phyloP scores from a whole-genome alignment of 192 early-diverging fungal genomes.

The Anaeromyces robustus region DNA sequence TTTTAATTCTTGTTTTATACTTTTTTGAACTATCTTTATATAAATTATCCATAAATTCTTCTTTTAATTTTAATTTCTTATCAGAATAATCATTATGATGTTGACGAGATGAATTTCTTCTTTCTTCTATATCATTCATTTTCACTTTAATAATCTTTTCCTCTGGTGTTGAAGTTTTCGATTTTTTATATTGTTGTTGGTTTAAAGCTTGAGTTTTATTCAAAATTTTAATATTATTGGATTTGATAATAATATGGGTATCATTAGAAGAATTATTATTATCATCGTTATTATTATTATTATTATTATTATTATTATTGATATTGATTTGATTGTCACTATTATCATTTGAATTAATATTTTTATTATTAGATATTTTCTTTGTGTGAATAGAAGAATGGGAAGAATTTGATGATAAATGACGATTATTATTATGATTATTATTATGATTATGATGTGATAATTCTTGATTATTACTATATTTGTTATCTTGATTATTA shows the following conservation, averaged over 20 bases:
- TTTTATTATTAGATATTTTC: too few relatives aligned
- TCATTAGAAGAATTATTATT: background rate
- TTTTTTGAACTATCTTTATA: too few relatives aligned
- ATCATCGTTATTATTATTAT: background rate
- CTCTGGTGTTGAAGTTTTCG: background rate
- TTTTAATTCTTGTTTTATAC: too few relatives aligned
- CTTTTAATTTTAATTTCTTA: background rate
- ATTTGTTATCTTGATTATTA: background rate
- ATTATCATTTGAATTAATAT: too few relatives aligned
- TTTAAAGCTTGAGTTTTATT: background rate
- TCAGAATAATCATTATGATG: background rate
- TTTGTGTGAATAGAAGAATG: too few relatives aligned
- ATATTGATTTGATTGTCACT: too few relatives aligned
- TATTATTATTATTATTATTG: background rate
- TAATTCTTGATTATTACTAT: background rate
- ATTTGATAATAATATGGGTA: background rate
- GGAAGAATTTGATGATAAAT: background rate
- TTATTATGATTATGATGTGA: background rate
- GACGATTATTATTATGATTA: background rate
- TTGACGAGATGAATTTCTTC: background rate
- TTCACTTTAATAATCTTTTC: background rate
- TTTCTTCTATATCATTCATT: background rate
- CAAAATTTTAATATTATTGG: too few relatives aligned
- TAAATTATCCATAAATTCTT: too few relatives aligned
- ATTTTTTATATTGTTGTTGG: too few relatives aligned